Conservation (phyloP, 1,284 basidiomycete genomes). For the Amylostereum areolatum region DNA sequence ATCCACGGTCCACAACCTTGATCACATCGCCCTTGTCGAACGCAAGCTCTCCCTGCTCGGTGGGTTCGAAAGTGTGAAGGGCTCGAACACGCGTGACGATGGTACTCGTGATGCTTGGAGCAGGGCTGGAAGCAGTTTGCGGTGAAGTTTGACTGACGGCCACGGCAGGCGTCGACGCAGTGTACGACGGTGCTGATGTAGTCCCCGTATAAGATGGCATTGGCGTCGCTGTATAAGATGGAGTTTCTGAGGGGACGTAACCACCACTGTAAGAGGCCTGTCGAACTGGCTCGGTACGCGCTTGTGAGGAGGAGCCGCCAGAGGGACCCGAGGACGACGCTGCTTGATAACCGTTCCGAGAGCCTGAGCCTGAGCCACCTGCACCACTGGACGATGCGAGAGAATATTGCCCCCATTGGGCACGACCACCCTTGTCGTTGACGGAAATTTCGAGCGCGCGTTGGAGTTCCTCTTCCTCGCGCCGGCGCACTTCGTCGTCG, state of each 20-base stretch:
- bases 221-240: background rate
- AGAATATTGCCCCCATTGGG: constrained; percentile 40
- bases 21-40: constrained; percentile 95
- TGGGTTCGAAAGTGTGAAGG: constrained; percentile 85
- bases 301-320: constrained; percentile 16
- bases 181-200: constrained; percentile 13
- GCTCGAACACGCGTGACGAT: constrained; percentile 84
- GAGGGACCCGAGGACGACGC: constrained; percentile 14
- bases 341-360: constrained; percentile 16
- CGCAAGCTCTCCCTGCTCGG: constrained; percentile 86
- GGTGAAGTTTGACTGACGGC: background rate
- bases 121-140: background rate
- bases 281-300: constrained; percentile 1
- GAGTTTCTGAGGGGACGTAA: constrained; percentile 20
- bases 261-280: constrained; percentile 19
- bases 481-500: constrained; percentile 74
- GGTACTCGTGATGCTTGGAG: constrained; percentile 20
- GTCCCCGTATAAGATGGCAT: constrained; percentile 15
- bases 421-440: constrained; percentile 79
- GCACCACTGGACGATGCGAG: constrained; percentile 34
- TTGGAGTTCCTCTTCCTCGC: constrained; percentile 91
- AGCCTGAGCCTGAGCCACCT: constrained; percentile 31
- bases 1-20: constrained; percentile 92
- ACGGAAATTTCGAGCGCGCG: constrained; percentile 86
- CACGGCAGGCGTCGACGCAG: constrained; percentile 26